These are phyloP conservation scores for Falciphora oryzae DNA, from an alignment of 2,329 filamentous ascomycete species.

Conservation along the genomic window DNA sequence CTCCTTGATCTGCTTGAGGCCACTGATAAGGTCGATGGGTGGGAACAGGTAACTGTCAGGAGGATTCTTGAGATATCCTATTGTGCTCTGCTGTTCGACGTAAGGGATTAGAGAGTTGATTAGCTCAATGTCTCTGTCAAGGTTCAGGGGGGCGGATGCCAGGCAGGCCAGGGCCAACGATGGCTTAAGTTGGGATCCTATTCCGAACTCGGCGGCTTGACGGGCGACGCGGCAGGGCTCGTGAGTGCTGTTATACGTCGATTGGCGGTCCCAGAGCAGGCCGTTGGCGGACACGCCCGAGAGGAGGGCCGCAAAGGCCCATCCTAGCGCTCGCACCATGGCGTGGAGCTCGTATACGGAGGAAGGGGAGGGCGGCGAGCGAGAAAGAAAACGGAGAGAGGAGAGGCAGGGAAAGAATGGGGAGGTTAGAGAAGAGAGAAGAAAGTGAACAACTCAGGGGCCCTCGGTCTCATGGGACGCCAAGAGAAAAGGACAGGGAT, in stretches of 20 bases:
- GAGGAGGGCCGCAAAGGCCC: not conserved
- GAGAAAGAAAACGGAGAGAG: not conserved
- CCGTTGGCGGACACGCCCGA: not conserved
- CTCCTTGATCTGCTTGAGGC: conserved; percentile 23
- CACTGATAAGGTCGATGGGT: conserved; percentile 26
- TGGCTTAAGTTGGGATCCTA: conserved; percentile 6
- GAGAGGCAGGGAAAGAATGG: not conserved
- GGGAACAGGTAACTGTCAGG: conserved; percentile 35
- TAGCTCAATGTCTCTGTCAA: conserved; percentile 35
- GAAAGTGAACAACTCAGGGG: not conserved
- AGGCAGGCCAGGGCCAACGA: conserved; percentile 34
- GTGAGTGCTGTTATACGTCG: conserved; percentile 7
- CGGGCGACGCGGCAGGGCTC: conserved; percentile 13
- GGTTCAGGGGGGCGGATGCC: conserved; percentile 37
- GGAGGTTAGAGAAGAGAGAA: not conserved
- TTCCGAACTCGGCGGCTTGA: not conserved
- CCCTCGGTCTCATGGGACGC: not conserved
- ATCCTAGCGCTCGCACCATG: conserved; percentile 1
- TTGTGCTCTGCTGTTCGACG: conserved; percentile 37
- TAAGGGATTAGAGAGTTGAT: conserved; percentile 38
- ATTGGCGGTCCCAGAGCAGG: not conserved
- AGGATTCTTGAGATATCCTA: conserved; percentile 34
- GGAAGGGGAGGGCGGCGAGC: not conserved
- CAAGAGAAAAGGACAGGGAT: not conserved
- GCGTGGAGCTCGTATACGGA: not conserved